A percentile compares a stretch with the other conserved stretches of the same genome.
Evolutionary conservation across 1,139 yeast genomes (phyloP).

Genomic region (Geotrichum phurueaensis): DNA sequence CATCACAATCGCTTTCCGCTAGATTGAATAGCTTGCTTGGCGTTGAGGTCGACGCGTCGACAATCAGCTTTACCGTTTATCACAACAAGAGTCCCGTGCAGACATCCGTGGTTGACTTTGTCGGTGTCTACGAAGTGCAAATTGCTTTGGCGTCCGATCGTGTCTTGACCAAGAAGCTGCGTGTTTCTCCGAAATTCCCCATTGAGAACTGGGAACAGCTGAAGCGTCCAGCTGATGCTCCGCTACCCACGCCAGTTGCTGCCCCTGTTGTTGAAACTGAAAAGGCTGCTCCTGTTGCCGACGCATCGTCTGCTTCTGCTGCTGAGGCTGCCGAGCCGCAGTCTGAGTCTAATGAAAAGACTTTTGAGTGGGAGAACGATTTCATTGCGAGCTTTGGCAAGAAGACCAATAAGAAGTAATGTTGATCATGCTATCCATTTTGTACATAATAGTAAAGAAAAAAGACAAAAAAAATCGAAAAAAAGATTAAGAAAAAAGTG

Average conservation of each 20-base stretch:
- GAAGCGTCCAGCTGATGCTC: constrained; percentile 18
- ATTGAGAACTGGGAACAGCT: constrained; percentile 11
- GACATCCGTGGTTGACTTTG: constrained; percentile 20
- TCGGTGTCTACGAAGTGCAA: constrained; percentile 19
- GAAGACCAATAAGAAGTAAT: constrained; percentile 3
- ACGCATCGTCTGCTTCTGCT: constrained; percentile 9
- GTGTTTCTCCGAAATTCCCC: constrained; percentile 14
- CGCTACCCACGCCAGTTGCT: constrained; percentile 17
- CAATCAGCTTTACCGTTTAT: neutral
- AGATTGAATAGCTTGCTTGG: neutral
- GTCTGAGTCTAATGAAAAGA: constrained; percentile 9
- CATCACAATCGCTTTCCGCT: constrained; percentile 10
- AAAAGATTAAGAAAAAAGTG: neutral
- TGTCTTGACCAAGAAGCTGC: constrained; percentile 14
- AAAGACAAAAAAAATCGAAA: neutral
- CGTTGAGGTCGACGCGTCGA: constrained; percentile 5
- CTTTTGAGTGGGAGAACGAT: constrained; percentile 32
- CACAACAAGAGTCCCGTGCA: constrained; percentile 5
- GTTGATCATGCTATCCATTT: neutral
- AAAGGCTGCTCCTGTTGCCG: constrained; percentile 12
- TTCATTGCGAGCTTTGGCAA: constrained; percentile 23
- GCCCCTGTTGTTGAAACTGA: constrained; percentile 8
- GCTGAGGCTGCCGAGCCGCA: constrained; percentile 8
- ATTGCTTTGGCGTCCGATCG: constrained; percentile 20
- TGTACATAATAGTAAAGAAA: neutral